Evolutionary conservation across 116 monocot genomes (phyloP).

Genomic region (Iris pallida): DNA sequence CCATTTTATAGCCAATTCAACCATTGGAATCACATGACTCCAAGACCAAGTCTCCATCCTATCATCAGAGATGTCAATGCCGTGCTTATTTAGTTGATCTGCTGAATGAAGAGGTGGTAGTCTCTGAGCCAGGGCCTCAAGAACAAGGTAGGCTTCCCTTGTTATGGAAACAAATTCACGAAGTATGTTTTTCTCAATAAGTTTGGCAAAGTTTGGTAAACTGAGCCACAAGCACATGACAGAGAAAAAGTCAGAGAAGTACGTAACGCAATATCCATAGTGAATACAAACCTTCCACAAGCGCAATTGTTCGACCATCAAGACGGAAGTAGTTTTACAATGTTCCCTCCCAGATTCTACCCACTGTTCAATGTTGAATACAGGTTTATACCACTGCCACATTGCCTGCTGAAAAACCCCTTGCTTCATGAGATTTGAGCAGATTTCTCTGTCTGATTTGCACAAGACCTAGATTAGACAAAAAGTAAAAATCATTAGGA

Average conservation of each 20-base stretch:
- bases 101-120: constrained; percentile 74
- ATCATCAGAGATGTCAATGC: constrained; percentile 13
- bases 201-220: constrained; percentile 54
- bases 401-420: constrained; percentile 65
- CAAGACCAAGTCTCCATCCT: constrained; percentile 67
- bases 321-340: constrained; percentile 47
- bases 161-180: constrained; percentile 66
- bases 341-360: constrained; percentile 57
- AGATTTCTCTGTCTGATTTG: constrained; percentile 52
- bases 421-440: constrained; percentile 54
- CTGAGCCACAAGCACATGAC: constrained; percentile 67
- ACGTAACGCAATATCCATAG: constrained; percentile 73
- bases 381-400: constrained; percentile 69
- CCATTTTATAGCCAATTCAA: constrained; percentile 77
- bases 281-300: constrained; percentile 85
- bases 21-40: constrained; percentile 76
- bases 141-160: constrained; percentile 64
- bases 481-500: not conserved
- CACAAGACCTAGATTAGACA: constrained; percentile 56
- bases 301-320: constrained; percentile 82
- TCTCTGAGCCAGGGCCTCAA: constrained; percentile 58
- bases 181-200: constrained; percentile 50
- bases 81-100: constrained; percentile 38
- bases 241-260: constrained; percentile 80
- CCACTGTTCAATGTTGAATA: constrained; percentile 63